Percentiles rank a stretch among this genome's conserved stretches.
Conservation (phyloP, 805 yeast species). For the Spencermartinsiella europaea region DNA sequence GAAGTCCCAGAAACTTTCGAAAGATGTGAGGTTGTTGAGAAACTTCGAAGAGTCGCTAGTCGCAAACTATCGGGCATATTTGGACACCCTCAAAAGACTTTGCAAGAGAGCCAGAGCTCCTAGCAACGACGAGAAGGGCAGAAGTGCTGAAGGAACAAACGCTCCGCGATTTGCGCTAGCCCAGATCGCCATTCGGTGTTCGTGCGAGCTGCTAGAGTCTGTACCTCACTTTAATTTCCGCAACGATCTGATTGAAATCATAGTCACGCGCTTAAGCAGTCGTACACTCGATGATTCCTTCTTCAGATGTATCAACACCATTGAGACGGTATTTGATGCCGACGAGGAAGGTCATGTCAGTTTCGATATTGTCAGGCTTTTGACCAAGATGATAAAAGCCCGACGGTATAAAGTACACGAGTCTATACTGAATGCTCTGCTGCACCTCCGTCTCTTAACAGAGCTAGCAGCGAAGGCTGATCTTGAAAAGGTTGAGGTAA, state of each 20-base stretch:
- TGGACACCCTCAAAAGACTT: slow-evolving; percentile 48
- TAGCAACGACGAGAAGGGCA: not conserved
- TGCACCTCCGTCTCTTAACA: slow-evolving; percentile 48
- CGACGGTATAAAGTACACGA: slow-evolving; percentile 81
- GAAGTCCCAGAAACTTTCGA: slow-evolving; percentile 73
- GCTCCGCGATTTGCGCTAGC: slow-evolving; percentile 25
- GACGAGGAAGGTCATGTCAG: slow-evolving; percentile 82
- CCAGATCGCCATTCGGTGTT: slow-evolving; percentile 57
- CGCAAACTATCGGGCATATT: slow-evolving; percentile 59
- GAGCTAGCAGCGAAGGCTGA: slow-evolving; percentile 35
- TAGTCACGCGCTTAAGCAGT: slow-evolving; percentile 63
- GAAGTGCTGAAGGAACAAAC: slow-evolving; percentile 6
- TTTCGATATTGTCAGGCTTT: slow-evolving; percentile 60
- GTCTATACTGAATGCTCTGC: slow-evolving; percentile 64
- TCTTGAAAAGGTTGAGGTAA: slow-evolving; percentile 36
- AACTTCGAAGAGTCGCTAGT: slow-evolving; percentile 77
- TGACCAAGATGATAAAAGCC: slow-evolving; percentile 65
- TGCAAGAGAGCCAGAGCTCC: slow-evolving; percentile 36
- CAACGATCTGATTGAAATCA: slow-evolving; percentile 61
- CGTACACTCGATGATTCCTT: slow-evolving; percentile 45
- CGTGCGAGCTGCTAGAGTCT: slow-evolving; percentile 66
- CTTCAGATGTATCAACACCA: slow-evolving; percentile 52
- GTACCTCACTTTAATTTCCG: slow-evolving; percentile 78
- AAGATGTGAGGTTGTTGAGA: slow-evolving; percentile 73
- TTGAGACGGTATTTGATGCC: slow-evolving; percentile 66